phyloP scores from a whole-genome alignment of 2,329 filamentous ascomycete species.

The Monilinia vaccinii-corymbosi region DNA sequence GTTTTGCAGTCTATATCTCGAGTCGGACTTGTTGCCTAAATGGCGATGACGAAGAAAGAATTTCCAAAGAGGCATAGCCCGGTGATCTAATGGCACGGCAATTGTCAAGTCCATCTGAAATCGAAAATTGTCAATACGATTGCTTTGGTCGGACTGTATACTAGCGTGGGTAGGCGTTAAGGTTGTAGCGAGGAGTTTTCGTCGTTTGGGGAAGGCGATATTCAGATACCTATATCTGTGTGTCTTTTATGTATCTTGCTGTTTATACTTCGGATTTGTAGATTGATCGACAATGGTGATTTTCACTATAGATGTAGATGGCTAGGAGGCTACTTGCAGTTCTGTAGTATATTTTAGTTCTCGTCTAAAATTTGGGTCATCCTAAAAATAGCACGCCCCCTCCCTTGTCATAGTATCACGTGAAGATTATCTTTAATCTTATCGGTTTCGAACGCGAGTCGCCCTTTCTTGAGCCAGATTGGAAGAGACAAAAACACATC shows the following conservation, averaged over 20 bases:
- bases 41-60: neutral
- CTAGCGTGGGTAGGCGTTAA: neutral
- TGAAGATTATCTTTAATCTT: conserved; percentile 6
- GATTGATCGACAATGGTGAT: neutral
- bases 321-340: neutral
- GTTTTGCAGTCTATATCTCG: neutral
- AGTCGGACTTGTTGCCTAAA: neutral
- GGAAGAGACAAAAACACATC: neutral
- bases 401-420: conserved; percentile 1
- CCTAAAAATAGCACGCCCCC: neutral
- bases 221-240: conserved; percentile 15
- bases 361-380: neutral
- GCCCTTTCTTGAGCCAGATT: neutral
- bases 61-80: neutral
- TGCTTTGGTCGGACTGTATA: neutral
- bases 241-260: conserved; percentile 9
- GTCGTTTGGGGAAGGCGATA: conserved; percentile 9
- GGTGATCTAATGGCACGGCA: neutral
- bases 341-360: conserved; percentile 1
- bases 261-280: conserved; percentile 8
- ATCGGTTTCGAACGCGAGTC: conserved; percentile 7
- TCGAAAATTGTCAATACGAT: neutral
- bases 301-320: neutral
- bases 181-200: neutral
- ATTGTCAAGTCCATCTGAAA: neutral